Conservation (phyloP, 1,139 yeast genomes). For the Meyerozyma elateridarum region DNA sequence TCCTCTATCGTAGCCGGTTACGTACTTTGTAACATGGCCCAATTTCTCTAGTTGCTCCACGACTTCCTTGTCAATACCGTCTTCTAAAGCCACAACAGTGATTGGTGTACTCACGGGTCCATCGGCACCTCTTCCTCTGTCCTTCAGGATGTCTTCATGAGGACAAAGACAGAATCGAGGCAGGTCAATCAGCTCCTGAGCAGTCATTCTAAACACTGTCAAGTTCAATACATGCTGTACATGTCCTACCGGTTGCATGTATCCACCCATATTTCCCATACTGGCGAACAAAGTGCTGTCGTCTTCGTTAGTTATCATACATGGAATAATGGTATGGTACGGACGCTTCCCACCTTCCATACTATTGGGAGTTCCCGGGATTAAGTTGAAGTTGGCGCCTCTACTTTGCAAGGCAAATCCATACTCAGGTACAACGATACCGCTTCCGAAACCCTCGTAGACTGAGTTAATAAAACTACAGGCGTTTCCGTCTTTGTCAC, state of each 20-base stretch:
- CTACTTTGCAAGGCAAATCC: slow-evolving; percentile 77
- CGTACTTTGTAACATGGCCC: slow-evolving; percentile 54
- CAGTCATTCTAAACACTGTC: slow-evolving; percentile 57
- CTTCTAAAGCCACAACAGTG: slow-evolving; percentile 63
- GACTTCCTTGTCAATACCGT: slow-evolving; percentile 47
- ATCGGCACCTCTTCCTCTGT: slow-evolving; percentile 56
- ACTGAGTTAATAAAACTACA: slow-evolving; percentile 80
- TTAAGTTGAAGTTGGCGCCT: slow-evolving; percentile 69
- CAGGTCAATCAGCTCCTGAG: slow-evolving; percentile 73
- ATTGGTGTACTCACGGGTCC: slow-evolving; percentile 61
- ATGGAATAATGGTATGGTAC: slow-evolving; percentile 83
- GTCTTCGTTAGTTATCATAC: slow-evolving; percentile 47
- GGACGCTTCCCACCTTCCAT: slow-evolving; percentile 71
- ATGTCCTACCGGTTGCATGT: slow-evolving; percentile 84
- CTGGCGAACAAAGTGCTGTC: slow-evolving; percentile 53
- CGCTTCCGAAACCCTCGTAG: slow-evolving; percentile 68
- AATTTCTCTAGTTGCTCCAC: slow-evolving; percentile 38
- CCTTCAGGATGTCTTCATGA: slow-evolving; percentile 38
- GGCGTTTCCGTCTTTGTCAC: slow-evolving; percentile 73
- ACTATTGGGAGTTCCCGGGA: slow-evolving; percentile 53
- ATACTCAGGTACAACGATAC: slow-evolving; percentile 58
- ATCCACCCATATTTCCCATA: slow-evolving; percentile 86
- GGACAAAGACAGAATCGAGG: slow-evolving; percentile 67
- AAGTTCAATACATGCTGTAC: slow-evolving; percentile 72
- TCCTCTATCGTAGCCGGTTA: slow-evolving; percentile 44